Base-by-base conservation (phyloP, 108 stramenopile species). In the Cyclotella baltica region DNA sequence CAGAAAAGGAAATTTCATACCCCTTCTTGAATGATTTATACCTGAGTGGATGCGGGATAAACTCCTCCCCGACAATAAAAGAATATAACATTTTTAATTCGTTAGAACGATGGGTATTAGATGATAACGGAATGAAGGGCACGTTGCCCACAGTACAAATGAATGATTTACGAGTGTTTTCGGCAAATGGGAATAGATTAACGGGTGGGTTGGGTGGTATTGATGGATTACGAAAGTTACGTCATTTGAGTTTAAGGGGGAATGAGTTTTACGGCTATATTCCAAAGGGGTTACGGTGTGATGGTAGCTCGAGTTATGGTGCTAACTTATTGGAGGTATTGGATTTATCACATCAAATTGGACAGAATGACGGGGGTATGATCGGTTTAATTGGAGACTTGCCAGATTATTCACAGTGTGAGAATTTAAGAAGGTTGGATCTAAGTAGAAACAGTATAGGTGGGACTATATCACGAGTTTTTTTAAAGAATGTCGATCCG, bases 371-470 rank as follows among this genome's bases (percentile, higher is more conserved):
- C 9, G 50, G 63, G 35, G 43, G 46, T 57, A 25, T 38, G 4
- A 25, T 38, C 13, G 80, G 80, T 3, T 55, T 81, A 19, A 69
- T 62, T 35, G 80, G 80, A 19, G 40, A 62, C 13, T 53, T 81
- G 51, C 80, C 80, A 18, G 48, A 43, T 6, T 81, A 75, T 76
- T 63, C 73, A 36, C 47, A 68, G 40, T 68, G 73, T 20, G 73
- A 62, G 3, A 55, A 74, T 38, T 43, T 81, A 27, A 47, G 72
- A 59, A 67, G 73, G 25, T 62, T 81, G 33, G 74, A 75, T 43
- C 43, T 75, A 13, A 67, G 66, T 46, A 64, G 57, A 15, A 75
- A 75, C 35, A 47, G 33, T 20, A 38, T 75, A 9, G 63, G 40
- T 19, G 74, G 74, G 23, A 19, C 36, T 28, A 19, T 75, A 16